Evolutionary conservation across 1,139 yeast species (phyloP), one percentile per base, ranked within the genome.

Genomic region (Hyphopichia wangnamkhiaoensis): DNA sequence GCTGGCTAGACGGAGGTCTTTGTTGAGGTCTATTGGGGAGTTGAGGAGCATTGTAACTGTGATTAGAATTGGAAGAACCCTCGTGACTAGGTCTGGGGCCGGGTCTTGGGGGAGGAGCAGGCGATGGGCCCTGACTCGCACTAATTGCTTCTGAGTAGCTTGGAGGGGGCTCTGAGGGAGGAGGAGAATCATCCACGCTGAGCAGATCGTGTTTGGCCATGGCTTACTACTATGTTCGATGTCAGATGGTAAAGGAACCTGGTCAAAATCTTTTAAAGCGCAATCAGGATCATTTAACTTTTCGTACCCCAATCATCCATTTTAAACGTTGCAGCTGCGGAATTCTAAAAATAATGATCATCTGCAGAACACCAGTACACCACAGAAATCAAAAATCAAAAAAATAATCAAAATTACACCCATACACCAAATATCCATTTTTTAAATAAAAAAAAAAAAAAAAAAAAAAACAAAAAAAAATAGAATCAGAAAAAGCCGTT

Each of bases 161-260:
- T 41, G 58, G 55, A 21, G 55, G 56, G 10, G 49, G 45, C 9
- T 41, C 50, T 16, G 38, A 14, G 17, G 35, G 33, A 21, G 39
- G 46, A 34, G 21, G 33, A 17, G 33, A 15, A 6, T 31, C 41
- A 38, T 14, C 33, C 33, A 24, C 20, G 31, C 14, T 17, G 13
- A n/a, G 23, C 14, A 15, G 19, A 19, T 16, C 19, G 23, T 33
- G 25, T 19, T 31, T 7, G 13, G 12, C n/a, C n/a, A n/a, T n/a
- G n/a, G n/a, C n/a, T n/a, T n/a, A n/a, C n/a, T n/a, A n/a, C n/a
- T n/a, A n/a, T n/a, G n/a, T n/a, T n/a, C n/a, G n/a, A n/a, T n/a
- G n/a, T n/a, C n/a, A n/a, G n/a, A n/a, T n/a, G n/a, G n/a, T n/a
- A n/a, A n/a, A n/a, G n/a, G n/a, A n/a, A n/a, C n/a, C n/a, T n/a